Evolutionary conservation across 106 monocot species (phyloP).

Genomic region (Allium fistulosum): DNA sequence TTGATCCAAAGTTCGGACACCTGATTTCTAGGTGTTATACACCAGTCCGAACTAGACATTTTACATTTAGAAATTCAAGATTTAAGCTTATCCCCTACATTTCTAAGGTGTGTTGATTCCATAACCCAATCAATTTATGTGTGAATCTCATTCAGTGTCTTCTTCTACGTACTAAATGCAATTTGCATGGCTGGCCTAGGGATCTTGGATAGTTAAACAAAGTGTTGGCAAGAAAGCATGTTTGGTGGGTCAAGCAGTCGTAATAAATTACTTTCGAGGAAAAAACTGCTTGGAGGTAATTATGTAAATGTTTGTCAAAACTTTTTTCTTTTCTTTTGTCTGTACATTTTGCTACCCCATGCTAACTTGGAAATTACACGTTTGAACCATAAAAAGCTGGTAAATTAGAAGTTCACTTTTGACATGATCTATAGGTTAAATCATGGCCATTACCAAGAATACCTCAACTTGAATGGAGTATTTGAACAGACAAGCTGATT

Average conservation of each 20-base stretch:
- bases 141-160: not conserved
- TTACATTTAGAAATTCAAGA: constrained; percentile 82
- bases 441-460: too few species aligned
- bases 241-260: constrained; percentile 87
- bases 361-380: too few species aligned
- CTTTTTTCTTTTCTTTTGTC: too few species aligned
- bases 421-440: too few species aligned
- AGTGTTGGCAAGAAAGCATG: constrained; percentile 99
- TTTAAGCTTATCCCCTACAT: constrained; percentile 99
- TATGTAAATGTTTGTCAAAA: not conserved
- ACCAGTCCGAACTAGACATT: too few species aligned
- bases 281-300: constrained; percentile 93
- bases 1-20: too few species aligned
- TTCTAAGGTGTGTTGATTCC: constrained; percentile 47
- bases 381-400: too few species aligned
- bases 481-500: too few species aligned
- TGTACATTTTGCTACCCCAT: too few species aligned
- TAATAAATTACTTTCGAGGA: constrained; percentile 85
- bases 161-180: constrained; percentile 1
- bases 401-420: too few species aligned
- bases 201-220: constrained; percentile 99
- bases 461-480: too few species aligned
- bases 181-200: constrained; percentile 32
- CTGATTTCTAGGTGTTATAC: too few species aligned
- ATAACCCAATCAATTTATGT: constrained; percentile 3